phyloP scores from a whole-genome alignment of 1,284 basidiomycete genomes.

The Puccinia polysora region DNA sequence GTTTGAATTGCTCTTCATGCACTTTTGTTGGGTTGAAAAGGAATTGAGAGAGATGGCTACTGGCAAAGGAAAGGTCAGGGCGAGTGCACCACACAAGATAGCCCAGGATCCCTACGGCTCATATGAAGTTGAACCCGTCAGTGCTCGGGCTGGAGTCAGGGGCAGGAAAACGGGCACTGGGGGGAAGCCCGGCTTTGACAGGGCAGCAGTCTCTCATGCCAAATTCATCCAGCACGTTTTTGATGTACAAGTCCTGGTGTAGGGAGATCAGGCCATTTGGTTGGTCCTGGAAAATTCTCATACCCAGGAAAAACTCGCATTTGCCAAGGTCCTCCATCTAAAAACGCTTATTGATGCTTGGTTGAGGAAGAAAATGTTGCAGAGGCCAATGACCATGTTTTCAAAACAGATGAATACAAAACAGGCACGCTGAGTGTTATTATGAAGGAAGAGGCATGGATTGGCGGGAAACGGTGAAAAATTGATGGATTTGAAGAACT shows the following conservation, averaged over 20 bases:
- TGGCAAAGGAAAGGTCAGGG: neutral
- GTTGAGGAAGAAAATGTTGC: neutral
- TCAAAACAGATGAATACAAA: neutral
- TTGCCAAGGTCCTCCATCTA: slow-evolving; percentile 8
- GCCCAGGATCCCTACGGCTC: neutral
- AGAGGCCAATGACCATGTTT: neutral
- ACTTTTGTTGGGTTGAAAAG: neutral
- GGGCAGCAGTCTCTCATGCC: neutral
- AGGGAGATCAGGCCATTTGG: neutral
- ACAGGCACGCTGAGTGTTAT: neutral
- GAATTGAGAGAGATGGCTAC: neutral
- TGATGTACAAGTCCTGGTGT: neutral
- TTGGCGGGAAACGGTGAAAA: neutral
- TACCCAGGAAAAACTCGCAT: slow-evolving; percentile 3
- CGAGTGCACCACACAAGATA: neutral
- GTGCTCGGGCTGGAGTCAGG: too few species aligned
- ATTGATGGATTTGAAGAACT: neutral
- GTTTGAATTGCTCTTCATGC: neutral
- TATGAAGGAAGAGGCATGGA: neutral
- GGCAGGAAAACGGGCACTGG: neutral
- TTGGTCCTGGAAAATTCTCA: neutral
- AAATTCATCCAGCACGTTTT: neutral
- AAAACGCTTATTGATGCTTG: neutral
- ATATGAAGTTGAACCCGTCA: neutral
- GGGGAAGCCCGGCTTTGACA: neutral